Percentiles rank a stretch among this genome's conserved stretches.
Conservation (phyloP, 768 basidiomycete genomes). For the Auricularia sp. region DNA sequence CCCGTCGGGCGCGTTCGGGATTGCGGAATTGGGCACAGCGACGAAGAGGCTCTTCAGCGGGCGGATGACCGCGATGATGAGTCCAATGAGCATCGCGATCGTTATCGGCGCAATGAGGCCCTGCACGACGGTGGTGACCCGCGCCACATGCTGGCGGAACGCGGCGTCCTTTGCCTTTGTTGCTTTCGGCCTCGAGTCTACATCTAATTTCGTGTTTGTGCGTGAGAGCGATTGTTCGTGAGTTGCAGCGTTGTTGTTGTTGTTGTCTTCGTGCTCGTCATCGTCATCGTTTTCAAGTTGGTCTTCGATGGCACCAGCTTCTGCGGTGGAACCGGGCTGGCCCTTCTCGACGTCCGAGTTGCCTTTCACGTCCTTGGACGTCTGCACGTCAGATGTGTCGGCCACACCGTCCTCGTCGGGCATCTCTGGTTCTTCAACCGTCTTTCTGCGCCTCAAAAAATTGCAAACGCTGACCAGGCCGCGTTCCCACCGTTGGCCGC, state of each 20-base stretch:
- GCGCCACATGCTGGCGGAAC: not conserved
- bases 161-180: not conserved
- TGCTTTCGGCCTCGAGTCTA: too few relatives aligned
- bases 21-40: constrained; percentile 30
- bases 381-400: not conserved
- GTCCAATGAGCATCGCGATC: constrained; percentile 40
- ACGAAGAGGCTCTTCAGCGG: constrained; percentile 54
- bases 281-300: not conserved
- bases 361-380: not conserved
- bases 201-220: not conserved
- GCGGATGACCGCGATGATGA: constrained; percentile 46
- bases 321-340: not conserved
- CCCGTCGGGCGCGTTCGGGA: constrained; percentile 50
- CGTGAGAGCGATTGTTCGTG: not conserved
- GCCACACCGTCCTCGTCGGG: not conserved
- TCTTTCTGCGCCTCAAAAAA: constrained; percentile 6
- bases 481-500: not conserved
- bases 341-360: not conserved
- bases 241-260: not conserved
- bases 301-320: not conserved
- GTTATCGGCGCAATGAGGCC: constrained; percentile 39
- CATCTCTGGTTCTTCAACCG: constrained; percentile 21
- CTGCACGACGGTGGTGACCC: constrained; percentile 18
- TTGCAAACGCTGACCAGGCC: not conserved
- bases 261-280: too few relatives aligned